phyloP scores from a whole-genome alignment of 176 grass and related monocot genomes.

The Phragmites australis region DNA sequence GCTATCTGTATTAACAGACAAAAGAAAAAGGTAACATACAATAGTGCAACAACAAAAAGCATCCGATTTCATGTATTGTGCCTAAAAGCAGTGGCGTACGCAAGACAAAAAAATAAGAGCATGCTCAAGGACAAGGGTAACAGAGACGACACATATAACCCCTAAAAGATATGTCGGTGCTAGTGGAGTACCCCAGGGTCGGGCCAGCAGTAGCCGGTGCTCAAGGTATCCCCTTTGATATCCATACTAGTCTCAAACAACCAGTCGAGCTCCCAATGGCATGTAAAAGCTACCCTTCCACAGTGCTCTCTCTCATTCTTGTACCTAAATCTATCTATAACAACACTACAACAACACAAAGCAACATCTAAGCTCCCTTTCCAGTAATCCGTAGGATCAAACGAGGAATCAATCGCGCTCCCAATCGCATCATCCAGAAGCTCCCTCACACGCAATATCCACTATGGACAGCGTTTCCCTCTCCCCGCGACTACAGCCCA shows the following conservation, averaged over 20 bases:
- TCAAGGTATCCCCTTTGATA: neutral
- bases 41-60: neutral
- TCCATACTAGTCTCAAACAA: neutral
- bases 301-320: neutral
- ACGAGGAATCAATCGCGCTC: neutral
- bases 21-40: too few relatives aligned
- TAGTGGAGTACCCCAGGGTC: neutral
- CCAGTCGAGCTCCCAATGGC: neutral
- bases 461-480: neutral
- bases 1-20: neutral
- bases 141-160: neutral
- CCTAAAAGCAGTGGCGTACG: neutral
- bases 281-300: neutral
- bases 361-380: neutral
- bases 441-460: neutral
- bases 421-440: neutral
- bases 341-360: neutral
- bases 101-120: neutral
- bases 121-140: neutral
- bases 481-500: neutral
- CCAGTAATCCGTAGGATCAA: neutral
- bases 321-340: neutral
- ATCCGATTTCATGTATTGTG: neutral
- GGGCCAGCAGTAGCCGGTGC: neutral
- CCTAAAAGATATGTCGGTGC: neutral